Base-by-base conservation (phyloP, 345 rosid species). In the Citrus reticulata region DNA sequence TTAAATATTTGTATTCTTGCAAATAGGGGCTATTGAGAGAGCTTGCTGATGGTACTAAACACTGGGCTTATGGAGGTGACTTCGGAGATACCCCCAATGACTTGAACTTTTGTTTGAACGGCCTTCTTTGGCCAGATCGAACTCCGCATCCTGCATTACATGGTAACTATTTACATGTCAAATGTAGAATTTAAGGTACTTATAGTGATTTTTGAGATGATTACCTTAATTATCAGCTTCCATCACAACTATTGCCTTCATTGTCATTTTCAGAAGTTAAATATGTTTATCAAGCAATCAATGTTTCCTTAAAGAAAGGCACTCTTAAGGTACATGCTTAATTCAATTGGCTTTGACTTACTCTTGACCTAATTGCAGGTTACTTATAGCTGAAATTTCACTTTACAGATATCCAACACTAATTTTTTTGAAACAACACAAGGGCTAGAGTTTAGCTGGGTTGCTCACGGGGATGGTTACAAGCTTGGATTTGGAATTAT, bases 11-110 rank as follows among this genome's bases (percentile, higher is more conserved):
- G 32, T 64, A 65, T 73, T 85, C 11, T 78, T 80, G 13, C 83
- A 72, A 86, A 34, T 70, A 95, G 99, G 97, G 86, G 17, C 83
- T 95, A 71, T 59, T 96, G 81, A 96, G 94, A 88, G 89, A 91
- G 55, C 79, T 85, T 63, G 81, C 80, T 69, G 90, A 87, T 84
- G 97, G 98, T 66, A 75, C 57, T 67, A 94, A 94, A 78, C 90
- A 74, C 81, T 96, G 99, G 99, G 99, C 98, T 16, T 96, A 96
- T 91, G 99, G 99, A 81, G 99, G 99, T 62, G 95, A 94, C 89
- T 96, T 91, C 83, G 99, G 98, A 82, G 99, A 96, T 80, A 80
- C 82, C 62, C 98, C 98, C 69, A 96, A 96, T 86, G 99, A 96
- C 87, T 83, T 88, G 83, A 96, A 96, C 87, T 96, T 96, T 84